A percentile compares a stretch with the other conserved stretches of the same genome.
Conservation (phyloP, 2,329 filamentous ascomycete genomes). For the Metarhizium anisopliae region DNA sequence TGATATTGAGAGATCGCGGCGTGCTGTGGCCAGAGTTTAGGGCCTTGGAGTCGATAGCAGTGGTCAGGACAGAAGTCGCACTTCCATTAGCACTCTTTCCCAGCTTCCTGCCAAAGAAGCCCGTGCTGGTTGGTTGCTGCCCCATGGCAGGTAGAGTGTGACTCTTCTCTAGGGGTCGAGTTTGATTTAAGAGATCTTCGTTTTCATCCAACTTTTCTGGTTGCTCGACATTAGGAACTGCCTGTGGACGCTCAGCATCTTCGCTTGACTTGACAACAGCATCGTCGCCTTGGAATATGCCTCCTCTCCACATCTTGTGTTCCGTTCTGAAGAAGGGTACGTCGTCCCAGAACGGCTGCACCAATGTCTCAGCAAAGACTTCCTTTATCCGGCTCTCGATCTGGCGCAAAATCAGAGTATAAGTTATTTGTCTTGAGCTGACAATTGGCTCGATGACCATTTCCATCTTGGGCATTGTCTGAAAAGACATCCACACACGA, state of each 20-base stretch:
- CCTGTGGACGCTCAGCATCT: constrained; percentile 14
- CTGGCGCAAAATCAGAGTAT: constrained; percentile 79
- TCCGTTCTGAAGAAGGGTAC: constrained; percentile 80
- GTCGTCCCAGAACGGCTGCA: constrained; percentile 94
- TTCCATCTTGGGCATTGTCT: constrained; percentile 87
- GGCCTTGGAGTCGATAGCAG: constrained; percentile 38
- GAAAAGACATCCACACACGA: constrained; percentile 90
- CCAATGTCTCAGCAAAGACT: constrained; percentile 84
- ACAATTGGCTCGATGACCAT: constrained; percentile 94
- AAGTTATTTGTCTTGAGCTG: constrained; percentile 90
- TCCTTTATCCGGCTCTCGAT: constrained; percentile 95
- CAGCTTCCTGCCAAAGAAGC: constrained; percentile 43
- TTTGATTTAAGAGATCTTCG: constrained; percentile 27
- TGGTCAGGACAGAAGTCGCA: constrained; percentile 33
- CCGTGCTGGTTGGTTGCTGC: constrained; percentile 21
- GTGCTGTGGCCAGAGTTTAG: constrained; percentile 23
- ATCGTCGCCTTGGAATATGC: constrained; percentile 61
- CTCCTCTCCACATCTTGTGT: constrained; percentile 71
- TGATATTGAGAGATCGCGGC: constrained; percentile 23
- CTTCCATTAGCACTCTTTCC: constrained; percentile 25
- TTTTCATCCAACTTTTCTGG: constrained; percentile 39
- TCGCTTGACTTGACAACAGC: constrained; percentile 28
- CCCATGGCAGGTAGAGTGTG: constrained; percentile 39
- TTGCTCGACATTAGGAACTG: constrained; percentile 39
- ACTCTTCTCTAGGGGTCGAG: constrained; percentile 46